Conservation (phyloP, 352 stramenopile genomes). For the Phytophthora pinifolia region DNA sequence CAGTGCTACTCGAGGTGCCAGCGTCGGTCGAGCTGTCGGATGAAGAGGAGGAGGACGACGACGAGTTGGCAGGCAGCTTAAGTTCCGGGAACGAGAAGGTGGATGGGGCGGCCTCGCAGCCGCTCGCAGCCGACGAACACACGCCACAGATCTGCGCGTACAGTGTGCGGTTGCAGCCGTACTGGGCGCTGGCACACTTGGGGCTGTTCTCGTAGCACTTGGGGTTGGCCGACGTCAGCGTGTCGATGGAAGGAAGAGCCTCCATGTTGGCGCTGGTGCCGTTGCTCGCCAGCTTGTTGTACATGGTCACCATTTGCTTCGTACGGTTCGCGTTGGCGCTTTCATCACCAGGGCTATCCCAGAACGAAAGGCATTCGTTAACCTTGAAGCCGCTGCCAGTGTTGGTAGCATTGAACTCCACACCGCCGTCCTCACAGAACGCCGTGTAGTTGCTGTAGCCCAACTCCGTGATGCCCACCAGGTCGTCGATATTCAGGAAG, state of each 20-base stretch:
- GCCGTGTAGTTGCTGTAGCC: constrained; percentile 56
- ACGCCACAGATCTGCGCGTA: constrained; percentile 58
- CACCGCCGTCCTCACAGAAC: constrained; percentile 56
- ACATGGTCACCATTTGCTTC: constrained; percentile 44
- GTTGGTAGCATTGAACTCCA: constrained; percentile 53
- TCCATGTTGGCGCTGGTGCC: constrained; percentile 41
- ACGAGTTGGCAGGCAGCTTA: constrained; percentile 26
- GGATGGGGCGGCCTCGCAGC: constrained; percentile 38
- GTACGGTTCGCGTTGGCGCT: constrained; percentile 47
- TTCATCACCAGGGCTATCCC: constrained; percentile 44
- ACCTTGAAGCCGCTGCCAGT: constrained; percentile 32
- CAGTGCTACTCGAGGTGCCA: constrained; percentile 8
- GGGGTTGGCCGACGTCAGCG: constrained; percentile 45
- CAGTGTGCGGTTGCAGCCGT: constrained; percentile 51
- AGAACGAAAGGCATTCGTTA: constrained; percentile 58
- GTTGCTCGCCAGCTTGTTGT: constrained; percentile 45
- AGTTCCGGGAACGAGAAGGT: constrained; percentile 52
- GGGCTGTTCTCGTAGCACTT: constrained; percentile 57
- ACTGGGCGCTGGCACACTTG: constrained; percentile 31
- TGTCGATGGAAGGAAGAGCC: constrained; percentile 41
- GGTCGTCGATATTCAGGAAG: constrained; percentile 57
- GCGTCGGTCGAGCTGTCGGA: constrained; percentile 3
- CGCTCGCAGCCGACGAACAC: constrained; percentile 30
- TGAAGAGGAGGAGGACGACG: constrained; percentile 1
- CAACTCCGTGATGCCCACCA: constrained; percentile 67